These are phyloP conservation scores for Nemania diffusa DNA, from an alignment of 2,329 filamentous ascomycete species.

Conservation along the genomic window DNA sequence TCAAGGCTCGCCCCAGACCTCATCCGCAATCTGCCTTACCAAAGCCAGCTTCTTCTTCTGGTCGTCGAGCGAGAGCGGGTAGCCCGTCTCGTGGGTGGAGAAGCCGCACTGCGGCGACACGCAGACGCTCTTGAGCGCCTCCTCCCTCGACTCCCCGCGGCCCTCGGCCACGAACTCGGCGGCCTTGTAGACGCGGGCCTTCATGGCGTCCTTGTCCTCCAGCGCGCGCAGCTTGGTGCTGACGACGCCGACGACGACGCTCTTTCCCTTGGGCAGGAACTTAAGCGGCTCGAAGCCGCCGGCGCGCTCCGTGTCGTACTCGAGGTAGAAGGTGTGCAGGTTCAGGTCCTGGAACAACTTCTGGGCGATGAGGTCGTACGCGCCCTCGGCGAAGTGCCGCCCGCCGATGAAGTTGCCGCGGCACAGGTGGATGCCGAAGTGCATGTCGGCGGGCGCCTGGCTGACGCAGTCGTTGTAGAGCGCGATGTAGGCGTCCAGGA, in stretches of 20 bases:
- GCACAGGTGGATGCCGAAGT: slow-evolving; percentile 81
- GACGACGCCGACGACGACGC: slow-evolving; percentile 71
- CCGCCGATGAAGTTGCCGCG: slow-evolving; percentile 74
- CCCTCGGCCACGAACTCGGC: slow-evolving; percentile 77
- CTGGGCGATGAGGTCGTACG: slow-evolving; percentile 73
- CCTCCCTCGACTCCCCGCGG: slow-evolving; percentile 69
- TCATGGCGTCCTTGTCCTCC: slow-evolving; percentile 72
- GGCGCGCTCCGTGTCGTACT: slow-evolving; percentile 73
- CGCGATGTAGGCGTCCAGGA: slow-evolving; percentile 79
- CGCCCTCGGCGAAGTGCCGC: slow-evolving; percentile 73
- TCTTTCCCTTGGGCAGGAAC: slow-evolving; percentile 68
- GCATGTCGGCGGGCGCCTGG: slow-evolving; percentile 73
- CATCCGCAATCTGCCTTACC: slow-evolving; percentile 76
- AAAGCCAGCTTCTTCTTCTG: slow-evolving; percentile 79
- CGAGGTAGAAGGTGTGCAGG: slow-evolving; percentile 75
- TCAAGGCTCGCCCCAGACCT: slow-evolving; percentile 70
- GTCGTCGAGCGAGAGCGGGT: slow-evolving; percentile 73
- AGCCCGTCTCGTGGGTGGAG: slow-evolving; percentile 78
- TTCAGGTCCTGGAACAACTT: slow-evolving; percentile 72
- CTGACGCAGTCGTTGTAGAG: slow-evolving; percentile 79
- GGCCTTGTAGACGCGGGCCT: slow-evolving; percentile 66
- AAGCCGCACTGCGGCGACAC: slow-evolving; percentile 80
- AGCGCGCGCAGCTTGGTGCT: slow-evolving; percentile 71
- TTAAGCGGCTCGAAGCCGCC: slow-evolving; percentile 74
- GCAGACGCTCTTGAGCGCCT: slow-evolving; percentile 74